Base-by-base conservation (phyloP, 805 yeast species). In the Metschnikowia picachoensis region DNA sequence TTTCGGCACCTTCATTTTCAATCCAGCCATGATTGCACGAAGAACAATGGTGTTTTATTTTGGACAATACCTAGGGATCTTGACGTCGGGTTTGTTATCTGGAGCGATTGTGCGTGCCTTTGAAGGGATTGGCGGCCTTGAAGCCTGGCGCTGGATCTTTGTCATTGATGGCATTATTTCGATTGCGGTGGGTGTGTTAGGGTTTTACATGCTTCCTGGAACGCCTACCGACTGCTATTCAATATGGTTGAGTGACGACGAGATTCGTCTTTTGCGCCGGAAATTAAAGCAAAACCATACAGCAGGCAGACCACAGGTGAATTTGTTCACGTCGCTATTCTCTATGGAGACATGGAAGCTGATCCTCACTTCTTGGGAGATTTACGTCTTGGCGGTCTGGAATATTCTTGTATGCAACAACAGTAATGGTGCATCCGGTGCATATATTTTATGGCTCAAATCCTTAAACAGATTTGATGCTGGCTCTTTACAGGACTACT, bases 401-500 rank as follows among this genome's bases (percentile, higher is more conserved):
- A 78, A 79, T 52, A 70, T 80, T 27, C 68, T 81, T 54, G 78
- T 83, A 42, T 80, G 83, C 80, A 82, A 83, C 63, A 77, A 78
- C 57, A 76, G 76, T 60, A 80, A 79, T 48, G 73, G 69, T 43
- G 74, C 79, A 2, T 67, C 75, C 15, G 85, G 85, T 11, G 71
- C 82, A 9, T 80, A 76, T 56, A 62, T 77, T 4, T 66, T 85
- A 44, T 84, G 91, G 91, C 69, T 85, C 28, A 46, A 49, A 20
- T 49, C 55, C 1, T 39, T 49, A 35, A 37, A 43, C 27, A 55
- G 73, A 41, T 71, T 51, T 46, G 48, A 46, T 32, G 57, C 64
- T 7, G 62, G 62, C 6, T 52, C 58, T 25, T 61, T 70, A 35
- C 74, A 72, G 55, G 66, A 72, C 51, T 63, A 63, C 38, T 71